Conservation (phyloP, 108 stramenopile genomes). For the Discostella pseudostelligera region DNA sequence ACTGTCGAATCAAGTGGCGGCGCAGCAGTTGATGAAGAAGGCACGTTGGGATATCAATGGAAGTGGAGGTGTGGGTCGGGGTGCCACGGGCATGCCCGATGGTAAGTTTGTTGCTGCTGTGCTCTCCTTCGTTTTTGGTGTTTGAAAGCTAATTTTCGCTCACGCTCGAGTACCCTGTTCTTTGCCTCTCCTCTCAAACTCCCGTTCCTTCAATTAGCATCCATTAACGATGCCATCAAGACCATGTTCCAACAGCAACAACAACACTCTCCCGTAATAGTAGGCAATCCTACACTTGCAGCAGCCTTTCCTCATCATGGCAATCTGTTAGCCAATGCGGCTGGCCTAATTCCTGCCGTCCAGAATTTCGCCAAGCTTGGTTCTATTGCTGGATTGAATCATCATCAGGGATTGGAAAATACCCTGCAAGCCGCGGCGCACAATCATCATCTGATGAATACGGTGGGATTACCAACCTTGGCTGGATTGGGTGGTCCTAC, state of each 20-base stretch:
- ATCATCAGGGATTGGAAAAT: not conserved
- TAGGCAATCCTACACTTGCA: too few relatives aligned
- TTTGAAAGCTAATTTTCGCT: too few relatives aligned
- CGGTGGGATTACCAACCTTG: not conserved
- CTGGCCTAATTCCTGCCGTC: slow-evolving; percentile 39
- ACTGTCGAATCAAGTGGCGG: slow-evolving; percentile 20
- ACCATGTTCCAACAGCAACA: not conserved
- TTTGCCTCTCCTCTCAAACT: not conserved
- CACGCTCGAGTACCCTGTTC: not conserved
- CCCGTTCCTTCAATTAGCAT: not conserved
- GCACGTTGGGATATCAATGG: not conserved
- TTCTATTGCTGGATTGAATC: not conserved
- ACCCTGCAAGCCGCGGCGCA: too few relatives aligned
- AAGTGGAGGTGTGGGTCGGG: not conserved
- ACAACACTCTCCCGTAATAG: not conserved
- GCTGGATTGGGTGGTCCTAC: not conserved
- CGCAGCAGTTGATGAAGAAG: slow-evolving; percentile 19
- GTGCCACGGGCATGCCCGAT: not conserved
- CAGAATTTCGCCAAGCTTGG: slow-evolving; percentile 48
- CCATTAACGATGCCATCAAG: slow-evolving; percentile 1
- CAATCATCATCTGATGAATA: too few relatives aligned
- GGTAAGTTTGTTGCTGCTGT: not conserved
- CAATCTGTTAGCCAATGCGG: not conserved
- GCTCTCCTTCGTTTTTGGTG: too few relatives aligned
- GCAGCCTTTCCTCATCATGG: not conserved